Evolutionary conservation across 495 filamentous ascomycete genomes (phyloP).

Genomic region (Talaromyces liani): DNA sequence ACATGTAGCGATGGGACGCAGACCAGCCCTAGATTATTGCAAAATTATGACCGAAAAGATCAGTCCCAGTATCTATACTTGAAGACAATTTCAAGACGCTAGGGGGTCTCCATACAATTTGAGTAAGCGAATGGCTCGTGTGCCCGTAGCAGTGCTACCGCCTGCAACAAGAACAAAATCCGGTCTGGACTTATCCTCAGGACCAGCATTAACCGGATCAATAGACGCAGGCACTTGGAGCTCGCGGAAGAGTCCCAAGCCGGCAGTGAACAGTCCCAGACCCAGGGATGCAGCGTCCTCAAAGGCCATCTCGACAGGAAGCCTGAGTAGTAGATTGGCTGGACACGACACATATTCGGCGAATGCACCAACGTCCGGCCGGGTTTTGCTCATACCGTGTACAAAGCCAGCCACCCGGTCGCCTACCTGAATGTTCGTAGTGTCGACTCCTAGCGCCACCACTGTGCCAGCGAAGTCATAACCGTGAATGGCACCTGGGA

Average conservation of each 20-base stretch:
- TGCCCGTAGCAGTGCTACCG: conserved; percentile 19
- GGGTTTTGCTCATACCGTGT: conserved; percentile 15
- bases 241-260: conserved; percentile 15
- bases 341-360: conserved; percentile 19
- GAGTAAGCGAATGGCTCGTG: conserved; percentile 19
- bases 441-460: conserved; percentile 21
- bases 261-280: conserved; percentile 16
- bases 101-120: conserved; percentile 10
- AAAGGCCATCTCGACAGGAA: conserved; percentile 20
- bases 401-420: conserved; percentile 18
- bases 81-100: no score
- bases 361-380: conserved; percentile 20
- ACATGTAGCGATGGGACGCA: conserved; percentile 37
- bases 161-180: conserved; percentile 20
- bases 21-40: conserved; percentile 19
- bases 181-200: neutral
- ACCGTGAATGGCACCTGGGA: conserved; percentile 22
- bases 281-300: conserved; percentile 20
- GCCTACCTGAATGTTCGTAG: conserved; percentile 11
- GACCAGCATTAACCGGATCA: neutral
- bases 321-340: conserved; percentile 13
- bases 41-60: no score
- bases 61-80: no score
- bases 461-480: conserved; percentile 35
- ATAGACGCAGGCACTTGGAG: conserved; percentile 11